Conservation (phyloP, 164 flowering plant genomes). For the Chimonanthus salicifolius region DNA sequence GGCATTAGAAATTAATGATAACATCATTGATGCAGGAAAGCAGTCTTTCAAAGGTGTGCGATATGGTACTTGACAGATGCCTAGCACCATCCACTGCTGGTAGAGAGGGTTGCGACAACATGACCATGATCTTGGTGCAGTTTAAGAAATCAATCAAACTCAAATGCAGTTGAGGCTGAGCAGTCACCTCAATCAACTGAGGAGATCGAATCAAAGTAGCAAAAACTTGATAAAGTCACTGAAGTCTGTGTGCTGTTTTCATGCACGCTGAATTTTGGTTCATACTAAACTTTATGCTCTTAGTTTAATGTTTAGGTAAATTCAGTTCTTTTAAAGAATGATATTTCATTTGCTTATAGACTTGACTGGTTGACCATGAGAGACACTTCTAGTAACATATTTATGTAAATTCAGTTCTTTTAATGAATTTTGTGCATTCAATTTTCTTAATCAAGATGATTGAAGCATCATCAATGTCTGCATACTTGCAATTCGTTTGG, state of each 20-base stretch:
- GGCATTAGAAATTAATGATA: not conserved
- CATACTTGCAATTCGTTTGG: no score
- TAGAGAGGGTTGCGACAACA: conserved; percentile 98
- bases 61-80: conserved; percentile 78
- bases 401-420: not conserved
- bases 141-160: conserved; percentile 56
- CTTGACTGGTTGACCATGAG: not conserved
- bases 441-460: no score
- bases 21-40: conserved; percentile 57
- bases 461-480: no score
- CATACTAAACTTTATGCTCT: not conserved
- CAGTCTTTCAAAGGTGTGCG: conserved; percentile 82
- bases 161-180: conserved; percentile 23
- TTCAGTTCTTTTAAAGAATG: conserved; percentile 5
- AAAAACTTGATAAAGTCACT: not conserved
- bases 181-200: conserved; percentile 28
- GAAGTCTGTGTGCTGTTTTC: not conserved
- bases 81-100: conserved; percentile 88
- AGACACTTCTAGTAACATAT: conserved; percentile 10
- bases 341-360: conserved; percentile 1
- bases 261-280: not conserved
- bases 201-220: conserved; percentile 13
- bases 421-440: not conserved
- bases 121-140: conserved; percentile 97
- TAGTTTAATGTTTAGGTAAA: conserved; percentile 10